Conservation (phyloP, 1,284 basidiomycete genomes). For the Pascua guehoae region DNA sequence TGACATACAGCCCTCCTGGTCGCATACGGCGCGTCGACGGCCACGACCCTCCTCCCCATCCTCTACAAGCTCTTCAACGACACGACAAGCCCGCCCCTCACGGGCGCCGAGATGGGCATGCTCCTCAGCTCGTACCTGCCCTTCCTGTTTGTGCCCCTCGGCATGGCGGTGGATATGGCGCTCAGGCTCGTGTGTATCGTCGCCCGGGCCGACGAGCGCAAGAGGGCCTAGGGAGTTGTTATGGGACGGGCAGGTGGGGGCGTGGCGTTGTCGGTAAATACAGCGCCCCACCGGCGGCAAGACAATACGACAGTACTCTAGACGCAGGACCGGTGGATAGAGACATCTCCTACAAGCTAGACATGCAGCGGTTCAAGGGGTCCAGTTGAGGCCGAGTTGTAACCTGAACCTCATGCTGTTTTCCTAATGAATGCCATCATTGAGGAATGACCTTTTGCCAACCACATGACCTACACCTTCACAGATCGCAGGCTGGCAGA, state of each 20-base stretch:
- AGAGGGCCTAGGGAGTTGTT: background rate
- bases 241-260: background rate
- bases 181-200: constrained; percentile 26
- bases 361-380: too few relatives aligned
- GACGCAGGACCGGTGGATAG: too few relatives aligned
- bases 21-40: constrained; percentile 70
- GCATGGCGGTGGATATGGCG: constrained; percentile 69
- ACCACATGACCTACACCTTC: too few relatives aligned
- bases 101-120: constrained; percentile 49
- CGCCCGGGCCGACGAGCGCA: background rate
- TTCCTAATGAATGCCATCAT: too few relatives aligned
- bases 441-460: too few relatives aligned
- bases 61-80: constrained; percentile 59
- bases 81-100: constrained; percentile 25
- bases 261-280: background rate
- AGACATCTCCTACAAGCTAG: too few relatives aligned
- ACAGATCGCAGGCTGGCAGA: too few relatives aligned
- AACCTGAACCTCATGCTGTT: too few relatives aligned
- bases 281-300: too few relatives aligned
- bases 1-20: constrained; percentile 55
- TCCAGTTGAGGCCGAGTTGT: too few relatives aligned
- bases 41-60: constrained; percentile 71
- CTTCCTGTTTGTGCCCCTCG: constrained; percentile 66
- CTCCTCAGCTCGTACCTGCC: constrained; percentile 71
- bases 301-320: too few relatives aligned